phyloP scores from a whole-genome alignment of 2,329 filamentous ascomycete species.

The Falciphora oryzae region DNA sequence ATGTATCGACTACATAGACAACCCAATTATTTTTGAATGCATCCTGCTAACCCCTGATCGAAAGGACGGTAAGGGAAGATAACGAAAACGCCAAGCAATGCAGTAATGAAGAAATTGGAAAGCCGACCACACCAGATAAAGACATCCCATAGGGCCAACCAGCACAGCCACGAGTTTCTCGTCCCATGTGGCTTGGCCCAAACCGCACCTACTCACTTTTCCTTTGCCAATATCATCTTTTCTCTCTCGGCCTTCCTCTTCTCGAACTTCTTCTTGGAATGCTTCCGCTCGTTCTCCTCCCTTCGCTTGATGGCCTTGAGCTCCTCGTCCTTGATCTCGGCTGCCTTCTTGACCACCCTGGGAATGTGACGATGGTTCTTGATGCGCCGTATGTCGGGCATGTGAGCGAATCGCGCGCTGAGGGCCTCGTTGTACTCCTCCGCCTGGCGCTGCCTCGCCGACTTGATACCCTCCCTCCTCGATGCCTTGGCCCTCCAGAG shows the following conservation, averaged over 20 bases:
- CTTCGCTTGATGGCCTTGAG: constrained; percentile 79
- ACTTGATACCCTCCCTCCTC: constrained; percentile 77
- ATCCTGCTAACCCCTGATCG: too few relatives aligned
- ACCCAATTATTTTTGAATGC: too few relatives aligned
- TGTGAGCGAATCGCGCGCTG: constrained; percentile 79
- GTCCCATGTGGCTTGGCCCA: not conserved
- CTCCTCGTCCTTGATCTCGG: constrained; percentile 89
- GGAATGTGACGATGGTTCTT: constrained; percentile 86
- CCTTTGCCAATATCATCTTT: constrained; percentile 76
- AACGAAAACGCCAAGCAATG: constrained; percentile 7
- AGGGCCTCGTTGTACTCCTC: constrained; percentile 82
- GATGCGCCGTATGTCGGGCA: constrained; percentile 93
- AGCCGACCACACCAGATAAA: not conserved
- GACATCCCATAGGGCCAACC: not conserved
- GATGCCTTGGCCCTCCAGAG: constrained; percentile 89
- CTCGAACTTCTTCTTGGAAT: constrained; percentile 73
- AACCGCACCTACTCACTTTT: constrained; percentile 36
- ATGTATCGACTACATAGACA: too few relatives aligned
- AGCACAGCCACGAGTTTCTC: not conserved
- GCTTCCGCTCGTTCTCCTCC: constrained; percentile 91
- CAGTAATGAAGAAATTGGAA: not conserved
- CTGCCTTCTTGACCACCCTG: constrained; percentile 90
- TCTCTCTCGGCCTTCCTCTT: constrained; percentile 60
- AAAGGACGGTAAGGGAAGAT: not conserved
- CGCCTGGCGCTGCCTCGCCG: constrained; percentile 74